These are phyloP conservation scores for Xerocomus minutiporus DNA, from an alignment of 1,284 basidiomycete genomes.

Conservation along the genomic window DNA sequence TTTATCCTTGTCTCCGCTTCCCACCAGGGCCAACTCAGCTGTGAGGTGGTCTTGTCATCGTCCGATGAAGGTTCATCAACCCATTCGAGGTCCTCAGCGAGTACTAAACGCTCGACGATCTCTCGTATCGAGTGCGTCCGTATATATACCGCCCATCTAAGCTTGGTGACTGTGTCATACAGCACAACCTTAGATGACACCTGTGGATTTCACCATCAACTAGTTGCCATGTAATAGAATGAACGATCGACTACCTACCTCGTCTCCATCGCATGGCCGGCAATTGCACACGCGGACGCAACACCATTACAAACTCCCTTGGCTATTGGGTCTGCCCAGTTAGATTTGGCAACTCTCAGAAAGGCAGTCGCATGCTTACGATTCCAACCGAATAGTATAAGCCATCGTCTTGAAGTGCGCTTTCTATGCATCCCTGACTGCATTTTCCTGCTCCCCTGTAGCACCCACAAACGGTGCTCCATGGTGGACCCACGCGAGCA, in stretches of 20 bases:
- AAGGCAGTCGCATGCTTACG: constrained; percentile 35
- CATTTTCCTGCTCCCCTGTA: constrained; percentile 67
- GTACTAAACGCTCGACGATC: constrained; percentile 62
- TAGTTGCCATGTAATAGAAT: neutral
- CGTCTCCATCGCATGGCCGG: constrained; percentile 62
- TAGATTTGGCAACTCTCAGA: neutral
- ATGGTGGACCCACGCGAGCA: constrained; percentile 79
- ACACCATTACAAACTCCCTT: constrained; percentile 62
- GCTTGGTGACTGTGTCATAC: constrained; percentile 83
- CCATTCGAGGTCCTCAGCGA: constrained; percentile 66
- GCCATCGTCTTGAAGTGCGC: constrained; percentile 69
- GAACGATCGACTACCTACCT: constrained; percentile 30
- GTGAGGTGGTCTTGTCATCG: constrained; percentile 2
- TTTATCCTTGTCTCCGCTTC: constrained; percentile 18
- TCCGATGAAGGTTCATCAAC: constrained; percentile 28
- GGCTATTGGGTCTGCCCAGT: constrained; percentile 58
- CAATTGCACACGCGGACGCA: constrained; percentile 53
- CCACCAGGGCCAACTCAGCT: constrained; percentile 28
- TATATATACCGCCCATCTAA: constrained; percentile 80
- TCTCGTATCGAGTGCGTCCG: constrained; percentile 74
- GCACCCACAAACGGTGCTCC: constrained; percentile 84
- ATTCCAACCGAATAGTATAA: constrained; percentile 74
- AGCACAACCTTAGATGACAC: constrained; percentile 80
- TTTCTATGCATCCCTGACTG: constrained; percentile 69
- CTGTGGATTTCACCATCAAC: constrained; percentile 32